Conservation (phyloP, 345 rosid species). For the Raphanus sativus region DNA sequence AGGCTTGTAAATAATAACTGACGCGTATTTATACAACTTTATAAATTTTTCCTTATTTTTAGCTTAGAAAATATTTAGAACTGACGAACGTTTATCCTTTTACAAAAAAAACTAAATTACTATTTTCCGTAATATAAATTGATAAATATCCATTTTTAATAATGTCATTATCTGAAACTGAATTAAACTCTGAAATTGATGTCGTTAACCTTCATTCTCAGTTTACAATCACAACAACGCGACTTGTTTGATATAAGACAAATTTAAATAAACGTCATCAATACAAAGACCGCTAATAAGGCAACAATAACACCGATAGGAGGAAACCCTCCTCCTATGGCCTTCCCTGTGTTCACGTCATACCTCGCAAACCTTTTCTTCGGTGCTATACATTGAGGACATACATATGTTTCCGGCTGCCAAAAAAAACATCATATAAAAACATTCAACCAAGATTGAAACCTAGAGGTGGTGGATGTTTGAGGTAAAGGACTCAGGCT, state of each 20-base stretch:
- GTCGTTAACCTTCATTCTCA: not conserved
- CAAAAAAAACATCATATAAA: not conserved
- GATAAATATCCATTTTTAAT: too few species aligned
- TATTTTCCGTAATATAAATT: too few species aligned
- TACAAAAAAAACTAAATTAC: too few species aligned
- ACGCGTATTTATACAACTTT: not conserved
- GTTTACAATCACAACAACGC: too few species aligned
- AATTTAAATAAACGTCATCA: too few species aligned
- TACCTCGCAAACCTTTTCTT: constrained; percentile 86
- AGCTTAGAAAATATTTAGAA: not conserved
- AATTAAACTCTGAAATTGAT: not conserved
- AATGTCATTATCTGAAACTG: too few species aligned
- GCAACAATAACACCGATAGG: constrained; percentile 85
- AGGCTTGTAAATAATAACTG: not conserved
- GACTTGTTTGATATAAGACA: too few species aligned
- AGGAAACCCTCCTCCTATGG: constrained; percentile 89
- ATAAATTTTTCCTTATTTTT: not conserved
- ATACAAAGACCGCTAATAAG: constrained; percentile 51
- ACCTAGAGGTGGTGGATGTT: not conserved
- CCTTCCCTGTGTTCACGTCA: constrained; percentile 80
- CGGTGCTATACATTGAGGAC: constrained; percentile 93
- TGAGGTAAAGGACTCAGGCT: constrained; percentile 16
- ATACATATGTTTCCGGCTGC: constrained; percentile 77
- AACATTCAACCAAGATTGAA: not conserved
- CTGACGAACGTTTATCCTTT: not conserved